Percentiles rank a stretch among this genome's conserved stretches.
phyloP scores from a whole-genome alignment of 2,329 filamentous ascomycete species.

The Colletotrichum destructivum region DNA sequence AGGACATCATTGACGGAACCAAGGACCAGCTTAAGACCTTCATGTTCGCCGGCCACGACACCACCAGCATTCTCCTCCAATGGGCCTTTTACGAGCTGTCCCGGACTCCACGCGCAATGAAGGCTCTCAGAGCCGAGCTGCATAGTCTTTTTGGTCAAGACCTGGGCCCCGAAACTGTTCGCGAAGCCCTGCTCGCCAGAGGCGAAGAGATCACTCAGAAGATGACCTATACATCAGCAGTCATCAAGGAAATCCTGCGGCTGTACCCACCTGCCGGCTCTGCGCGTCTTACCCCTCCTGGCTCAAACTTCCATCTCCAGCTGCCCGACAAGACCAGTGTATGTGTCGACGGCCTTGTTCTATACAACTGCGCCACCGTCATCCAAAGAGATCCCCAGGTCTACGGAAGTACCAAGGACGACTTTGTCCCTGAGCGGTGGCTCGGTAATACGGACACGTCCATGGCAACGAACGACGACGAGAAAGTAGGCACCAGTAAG shows the following conservation, averaged over 20 bases:
- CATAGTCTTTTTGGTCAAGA: constrained; percentile 53
- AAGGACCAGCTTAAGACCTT: constrained; percentile 57
- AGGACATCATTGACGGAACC: constrained; percentile 49
- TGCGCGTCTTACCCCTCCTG: constrained; percentile 48
- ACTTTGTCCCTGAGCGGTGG: constrained; percentile 60
- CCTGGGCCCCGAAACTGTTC: constrained; percentile 46
- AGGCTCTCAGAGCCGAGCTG: constrained; percentile 53
- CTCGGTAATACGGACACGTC: constrained; percentile 49
- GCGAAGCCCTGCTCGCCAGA: constrained; percentile 47
- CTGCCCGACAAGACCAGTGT: constrained; percentile 48
- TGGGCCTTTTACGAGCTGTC: constrained; percentile 57
- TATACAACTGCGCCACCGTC: constrained; percentile 53
- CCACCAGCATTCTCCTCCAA: constrained; percentile 54
- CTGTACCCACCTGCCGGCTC: constrained; percentile 53
- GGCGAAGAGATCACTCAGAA: constrained; percentile 51
- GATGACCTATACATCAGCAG: constrained; percentile 54
- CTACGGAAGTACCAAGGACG: constrained; percentile 53
- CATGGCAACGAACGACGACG: constrained; percentile 42
- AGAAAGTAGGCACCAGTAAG: constrained; percentile 20
- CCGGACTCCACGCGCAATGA: constrained; percentile 48
- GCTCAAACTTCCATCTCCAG: constrained; percentile 49
- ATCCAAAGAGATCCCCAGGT: constrained; percentile 54
- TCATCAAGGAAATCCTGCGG: constrained; percentile 56
- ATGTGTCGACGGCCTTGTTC: constrained; percentile 52
- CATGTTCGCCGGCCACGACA: constrained; percentile 60